Conservation (phyloP, 208 protist genomes). For the Borovskyia barvae region DNA sequence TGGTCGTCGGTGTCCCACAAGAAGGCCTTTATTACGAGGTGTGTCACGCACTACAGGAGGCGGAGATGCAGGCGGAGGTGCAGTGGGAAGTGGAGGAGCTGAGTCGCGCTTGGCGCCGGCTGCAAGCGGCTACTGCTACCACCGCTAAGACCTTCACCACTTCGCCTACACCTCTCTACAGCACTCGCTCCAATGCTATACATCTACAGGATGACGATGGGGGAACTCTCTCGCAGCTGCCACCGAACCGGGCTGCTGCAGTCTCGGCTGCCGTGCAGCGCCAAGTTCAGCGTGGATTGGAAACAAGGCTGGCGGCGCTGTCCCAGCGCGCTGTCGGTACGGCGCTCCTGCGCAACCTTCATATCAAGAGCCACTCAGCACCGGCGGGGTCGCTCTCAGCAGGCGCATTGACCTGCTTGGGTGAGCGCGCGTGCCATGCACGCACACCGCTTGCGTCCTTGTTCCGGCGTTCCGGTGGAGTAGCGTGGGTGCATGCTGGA, state of each 20-base stretch:
- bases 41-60: conserved; percentile 24
- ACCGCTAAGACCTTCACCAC: no score
- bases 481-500: conserved; percentile 20
- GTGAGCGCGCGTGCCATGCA: no score
- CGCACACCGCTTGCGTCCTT: background rate
- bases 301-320: conserved; percentile 9
- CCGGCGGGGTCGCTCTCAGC: background rate
- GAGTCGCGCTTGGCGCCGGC: background rate
- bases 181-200: no score
- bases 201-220: background rate
- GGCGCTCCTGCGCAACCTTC: background rate
- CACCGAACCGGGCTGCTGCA: conserved; percentile 11
- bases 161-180: no score
- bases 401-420: no score
- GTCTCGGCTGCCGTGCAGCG: conserved; percentile 10
- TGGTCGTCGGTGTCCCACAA: background rate
- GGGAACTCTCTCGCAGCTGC: background rate
- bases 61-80: conserved; percentile 18
- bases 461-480: background rate
- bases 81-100: conserved; percentile 26
- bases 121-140: conserved; percentile 1
- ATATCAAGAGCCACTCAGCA: background rate
- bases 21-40: conserved; percentile 21
- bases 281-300: conserved; percentile 11
- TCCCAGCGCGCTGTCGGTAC: conserved; percentile 7